Evolutionary conservation across 352 stramenopile species (phyloP).

Genomic region (Globisporangium mamillatum): DNA sequence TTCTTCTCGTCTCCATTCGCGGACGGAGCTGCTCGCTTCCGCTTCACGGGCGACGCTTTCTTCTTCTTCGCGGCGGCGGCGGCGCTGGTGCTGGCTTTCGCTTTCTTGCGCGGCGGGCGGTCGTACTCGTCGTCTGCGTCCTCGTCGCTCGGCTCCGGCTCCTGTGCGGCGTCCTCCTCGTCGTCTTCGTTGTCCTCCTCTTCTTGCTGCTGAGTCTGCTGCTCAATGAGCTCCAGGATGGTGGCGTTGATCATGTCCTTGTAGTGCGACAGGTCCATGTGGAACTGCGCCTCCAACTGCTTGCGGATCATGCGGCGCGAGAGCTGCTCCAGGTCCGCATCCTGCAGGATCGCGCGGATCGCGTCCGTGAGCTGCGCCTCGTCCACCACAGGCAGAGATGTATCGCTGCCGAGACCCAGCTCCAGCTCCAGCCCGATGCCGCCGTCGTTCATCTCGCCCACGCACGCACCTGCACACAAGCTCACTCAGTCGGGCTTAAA

Average conservation of each 20-base stretch:
- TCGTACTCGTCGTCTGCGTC: conserved; percentile 39
- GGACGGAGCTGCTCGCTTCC: conserved; percentile 38
- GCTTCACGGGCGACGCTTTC: conserved; percentile 54
- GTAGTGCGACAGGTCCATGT: conserved; percentile 70
- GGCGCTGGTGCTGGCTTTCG: conserved; percentile 19
- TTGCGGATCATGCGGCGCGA: conserved; percentile 86
- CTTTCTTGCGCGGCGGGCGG: conserved; percentile 29
- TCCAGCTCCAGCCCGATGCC: conserved; percentile 53
- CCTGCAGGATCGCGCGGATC: conserved; percentile 75
- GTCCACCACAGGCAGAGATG: conserved; percentile 42
- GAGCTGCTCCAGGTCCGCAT: conserved; percentile 82
- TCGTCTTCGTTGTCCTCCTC: conserved; percentile 42
- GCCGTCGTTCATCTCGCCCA: conserved; percentile 52
- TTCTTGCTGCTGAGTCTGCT: conserved; percentile 70
- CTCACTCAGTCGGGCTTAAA: not conserved
- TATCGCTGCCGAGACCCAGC: conserved; percentile 46
- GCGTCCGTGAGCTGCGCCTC: conserved; percentile 59
- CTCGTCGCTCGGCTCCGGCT: conserved; percentile 35
- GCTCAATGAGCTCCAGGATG: conserved; percentile 78
- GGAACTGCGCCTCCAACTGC: conserved; percentile 79
- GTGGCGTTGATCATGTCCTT: conserved; percentile 84
- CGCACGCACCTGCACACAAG: not conserved
- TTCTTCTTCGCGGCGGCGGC: conserved; percentile 32
- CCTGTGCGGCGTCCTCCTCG: conserved; percentile 36
- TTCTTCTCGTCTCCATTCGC: conserved; percentile 26